Base-by-base conservation (phyloP, 352 stramenopile species). In the Pythium sp. region DNA sequence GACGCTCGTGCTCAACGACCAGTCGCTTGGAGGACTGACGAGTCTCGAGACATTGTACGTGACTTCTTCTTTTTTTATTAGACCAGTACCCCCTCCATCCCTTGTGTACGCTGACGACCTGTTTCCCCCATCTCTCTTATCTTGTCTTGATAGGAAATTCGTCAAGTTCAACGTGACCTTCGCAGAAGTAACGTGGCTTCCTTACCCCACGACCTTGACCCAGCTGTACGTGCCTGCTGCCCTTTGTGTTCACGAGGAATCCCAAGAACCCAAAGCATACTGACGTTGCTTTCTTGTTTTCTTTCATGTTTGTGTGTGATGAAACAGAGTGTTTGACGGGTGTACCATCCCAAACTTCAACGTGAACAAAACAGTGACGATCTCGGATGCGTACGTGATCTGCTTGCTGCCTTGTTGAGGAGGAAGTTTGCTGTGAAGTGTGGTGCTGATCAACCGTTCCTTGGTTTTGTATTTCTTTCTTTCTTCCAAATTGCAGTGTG, bases 161-260 rank as follows among this genome's bases (percentile, higher is more conserved):
- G 58, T 68, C 30, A 72, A 75, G 20, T 75, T 88, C 64, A 79
- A 79, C 56, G 60, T 82, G 63, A 72, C 78, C 22, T 76, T 88
- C 53, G 62, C 74, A 18, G 69, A 78, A 57, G 57, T 47, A 12
- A 28, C 54, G 30, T 87, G 79, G 79, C 71, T 88, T 30, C 71
- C 78, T 1, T 8, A 68, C 0, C 60, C 59, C 14, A 62, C 69
- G 49, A 30, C 70, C 12, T 47, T 88, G 58, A 72, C 78, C 24
- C 67, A 83, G 62, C 55, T 88, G 74, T 87, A 73, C 67, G 70
- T 68, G 14, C 11, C 28, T 43, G 20, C 57, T 30, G 30, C 18
- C 34, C 20, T 43, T 15, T 47, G 5, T 49, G 12, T 20, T 26
- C 20, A 49, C 28, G 56, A 28, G 36, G 32, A 62, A 18, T 32